Base-by-base conservation (phyloP, 148 eudicot genomes). In the Dysphania ambrosioides region DNA sequence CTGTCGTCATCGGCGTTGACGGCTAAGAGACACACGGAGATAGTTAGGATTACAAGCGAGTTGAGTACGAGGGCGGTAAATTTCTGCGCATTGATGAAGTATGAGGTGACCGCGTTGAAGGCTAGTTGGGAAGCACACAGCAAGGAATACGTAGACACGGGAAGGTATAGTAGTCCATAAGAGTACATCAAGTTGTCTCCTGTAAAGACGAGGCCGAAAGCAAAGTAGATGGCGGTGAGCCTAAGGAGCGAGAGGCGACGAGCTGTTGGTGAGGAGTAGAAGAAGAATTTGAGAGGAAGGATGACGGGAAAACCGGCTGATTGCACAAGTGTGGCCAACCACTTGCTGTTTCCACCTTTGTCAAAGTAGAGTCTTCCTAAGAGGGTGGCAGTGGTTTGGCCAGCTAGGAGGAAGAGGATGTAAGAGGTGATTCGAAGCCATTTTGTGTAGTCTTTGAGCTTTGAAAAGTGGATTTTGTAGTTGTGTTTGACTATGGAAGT, bases 261-360 rank as follows among this genome's bases (percentile, higher is more conserved):
- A 4, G 61, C 5, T 10, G 66, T 8, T 19, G 40, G 23, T 38
- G 30, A 53, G 1, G n/a, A n/a, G n/a, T 64, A 40, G 57, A 71
- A 73, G 35, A 73, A 27, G 30, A 55, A 36, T 23, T 42, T 24
- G 44, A 80, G 13, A 12, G 87, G 81, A 36, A 69, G 5, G 32
- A 78, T 59, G 74, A 86, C 32, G 1, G 86, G 86, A 70, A 86
- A 83, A 42, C 86, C 88, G 18, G 85, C 82, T 8, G 88, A 74
- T 79, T 86, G 85, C 24, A 83, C 88, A 26, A 86, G 69, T 16
- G 88, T 86, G 35, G 85, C 79, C 81, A 86, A 63, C 88, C 88
- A 86, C 75, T 83, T 86, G 77, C 88, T 86, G n/a, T 83, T 83
- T 34, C 88, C 88, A 19, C 88, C 88, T 32, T 81, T 72, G 78